Evolutionary conservation across 2,329 filamentous ascomycete species (phyloP).

Genomic region (Fusarium sp.): DNA sequence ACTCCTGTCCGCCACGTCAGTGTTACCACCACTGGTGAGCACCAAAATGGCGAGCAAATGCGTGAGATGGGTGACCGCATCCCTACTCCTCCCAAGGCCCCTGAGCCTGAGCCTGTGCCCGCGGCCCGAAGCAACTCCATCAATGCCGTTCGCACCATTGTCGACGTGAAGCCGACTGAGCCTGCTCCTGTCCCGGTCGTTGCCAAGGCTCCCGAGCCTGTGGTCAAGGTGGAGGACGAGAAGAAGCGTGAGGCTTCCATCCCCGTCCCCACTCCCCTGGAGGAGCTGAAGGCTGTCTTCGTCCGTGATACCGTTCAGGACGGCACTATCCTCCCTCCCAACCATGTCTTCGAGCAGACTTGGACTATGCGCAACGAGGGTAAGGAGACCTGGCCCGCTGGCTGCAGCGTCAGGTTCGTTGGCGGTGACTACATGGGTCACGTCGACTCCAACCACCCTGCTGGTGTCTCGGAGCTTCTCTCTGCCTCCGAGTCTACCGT

Average conservation of each 20-base stretch:
- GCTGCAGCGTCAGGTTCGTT: slow-evolving; percentile 88
- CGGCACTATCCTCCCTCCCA: slow-evolving; percentile 73
- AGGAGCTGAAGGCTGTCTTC: slow-evolving; percentile 65
- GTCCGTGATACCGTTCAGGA: slow-evolving; percentile 80
- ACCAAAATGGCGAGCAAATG: slow-evolving; percentile 69
- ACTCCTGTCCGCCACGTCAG: slow-evolving; percentile 87
- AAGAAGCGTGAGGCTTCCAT: slow-evolving; percentile 18
- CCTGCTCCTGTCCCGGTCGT: slow-evolving; percentile 30
- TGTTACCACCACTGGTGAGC: slow-evolving; percentile 83
- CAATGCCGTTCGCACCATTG: slow-evolving; percentile 71
- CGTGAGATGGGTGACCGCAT: slow-evolving; percentile 73
- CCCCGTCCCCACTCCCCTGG: slow-evolving; percentile 32
- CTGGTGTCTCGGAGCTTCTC: slow-evolving; percentile 77
- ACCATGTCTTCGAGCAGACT: slow-evolving; percentile 82
- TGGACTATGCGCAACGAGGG: slow-evolving; percentile 93
- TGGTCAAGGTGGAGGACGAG: slow-evolving; percentile 35
- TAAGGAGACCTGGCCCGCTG: slow-evolving; percentile 79
- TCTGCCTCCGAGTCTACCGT: slow-evolving; percentile 84
- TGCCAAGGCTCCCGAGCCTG: slow-evolving; percentile 15
- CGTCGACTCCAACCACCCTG: slow-evolving; percentile 78
- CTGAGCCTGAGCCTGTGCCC: slow-evolving; percentile 54
- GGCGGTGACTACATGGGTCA: slow-evolving; percentile 97
- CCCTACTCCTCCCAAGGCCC: slow-evolving; percentile 57
- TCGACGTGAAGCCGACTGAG: slow-evolving; percentile 72
- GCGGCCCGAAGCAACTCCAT: slow-evolving; percentile 58